Evolutionary conservation across 306 rosid genomes (phyloP), one percentile per base, ranked within the genome.

Genomic region (Phaseolus lunatus): DNA sequence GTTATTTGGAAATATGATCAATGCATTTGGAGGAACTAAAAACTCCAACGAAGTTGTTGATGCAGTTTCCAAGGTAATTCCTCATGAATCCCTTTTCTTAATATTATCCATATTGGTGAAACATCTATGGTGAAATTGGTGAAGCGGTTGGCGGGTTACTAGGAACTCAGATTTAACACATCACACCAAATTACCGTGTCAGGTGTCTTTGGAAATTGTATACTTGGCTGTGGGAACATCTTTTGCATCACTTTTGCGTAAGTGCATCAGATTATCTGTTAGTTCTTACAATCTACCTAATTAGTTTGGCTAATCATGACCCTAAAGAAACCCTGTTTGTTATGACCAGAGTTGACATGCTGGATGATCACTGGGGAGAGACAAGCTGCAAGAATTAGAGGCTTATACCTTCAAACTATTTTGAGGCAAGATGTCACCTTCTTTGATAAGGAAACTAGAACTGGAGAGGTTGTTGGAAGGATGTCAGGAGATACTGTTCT

Each of bases 401-500:
- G 90, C 50, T 73, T 92, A 22, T 92, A 92, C 83, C 82, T 92
- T 59, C 84, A 74, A 83, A 84, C 92, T 9, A 87, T 92, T 80
- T 63, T 92, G 85, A 86, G 92, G 80, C 97, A 92, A 85, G 97
- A 90, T 70, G 77, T 92, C 7, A 81, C 83, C 23, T 93, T 86
- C 84, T 93, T 93, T 43, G 96, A 93, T 67, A 67, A 71, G 73
- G 91, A 92, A 82, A 79, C 91, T 1, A 90, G 62, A 39, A 82
- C 96, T 0, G 97, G 97, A 8, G 94, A 89, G 84, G 87, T 93
- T 63, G 72, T 92, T 29, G 93, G 82, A 73, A 87, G 96, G 73
- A 92, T 92, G 97, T 88, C 96, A 23, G 97, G 96, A 0, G 96
- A 90, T 22, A 90, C 97, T 23, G 89, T 90, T 48, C 92, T 89